Evolutionary conservation across 2,329 filamentous ascomycete species (phyloP).

Genomic region (Fusarium cyanostomum): DNA sequence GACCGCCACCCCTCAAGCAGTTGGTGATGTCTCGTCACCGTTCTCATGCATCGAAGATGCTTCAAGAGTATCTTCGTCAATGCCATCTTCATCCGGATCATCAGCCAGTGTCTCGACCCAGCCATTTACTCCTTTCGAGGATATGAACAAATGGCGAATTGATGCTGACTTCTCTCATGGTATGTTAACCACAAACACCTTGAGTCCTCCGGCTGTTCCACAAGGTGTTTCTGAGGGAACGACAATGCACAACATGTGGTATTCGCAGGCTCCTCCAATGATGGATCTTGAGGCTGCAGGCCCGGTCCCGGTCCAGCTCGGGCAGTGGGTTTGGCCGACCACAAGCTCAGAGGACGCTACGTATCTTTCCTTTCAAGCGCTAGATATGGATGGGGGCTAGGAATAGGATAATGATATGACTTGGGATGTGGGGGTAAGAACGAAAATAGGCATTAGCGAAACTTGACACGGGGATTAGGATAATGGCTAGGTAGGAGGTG

Average conservation of each 20-base stretch:
- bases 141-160: slow-evolving; percentile 41
- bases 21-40: slow-evolving; percentile 19
- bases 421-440: not conserved
- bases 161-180: slow-evolving; percentile 37
- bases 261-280: slow-evolving; percentile 42
- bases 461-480: not conserved
- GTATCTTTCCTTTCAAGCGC: slow-evolving; percentile 25
- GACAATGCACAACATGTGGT: slow-evolving; percentile 43
- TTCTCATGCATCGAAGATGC: slow-evolving; percentile 29
- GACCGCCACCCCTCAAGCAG: slow-evolving; percentile 6
- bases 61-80: slow-evolving; percentile 35
- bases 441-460: not conserved
- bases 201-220: slow-evolving; percentile 28
- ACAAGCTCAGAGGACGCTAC: slow-evolving; percentile 29
- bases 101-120: slow-evolving; percentile 35
- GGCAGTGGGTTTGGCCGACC: slow-evolving; percentile 45
- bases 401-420: not conserved
- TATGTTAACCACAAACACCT: slow-evolving; percentile 29
- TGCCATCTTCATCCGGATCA: slow-evolving; percentile 36
- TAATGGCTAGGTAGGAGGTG: not conserved
- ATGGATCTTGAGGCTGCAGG: slow-evolving; percentile 45
- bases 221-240: slow-evolving; percentile 39
- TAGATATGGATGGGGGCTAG: slow-evolving; percentile 31
- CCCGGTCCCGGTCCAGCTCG: slow-evolving; percentile 34
- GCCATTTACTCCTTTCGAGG: slow-evolving; percentile 39